Evolutionary conservation across 2,329 filamentous ascomycete genomes (phyloP).

Genomic region (Aspergillus sp.): DNA sequence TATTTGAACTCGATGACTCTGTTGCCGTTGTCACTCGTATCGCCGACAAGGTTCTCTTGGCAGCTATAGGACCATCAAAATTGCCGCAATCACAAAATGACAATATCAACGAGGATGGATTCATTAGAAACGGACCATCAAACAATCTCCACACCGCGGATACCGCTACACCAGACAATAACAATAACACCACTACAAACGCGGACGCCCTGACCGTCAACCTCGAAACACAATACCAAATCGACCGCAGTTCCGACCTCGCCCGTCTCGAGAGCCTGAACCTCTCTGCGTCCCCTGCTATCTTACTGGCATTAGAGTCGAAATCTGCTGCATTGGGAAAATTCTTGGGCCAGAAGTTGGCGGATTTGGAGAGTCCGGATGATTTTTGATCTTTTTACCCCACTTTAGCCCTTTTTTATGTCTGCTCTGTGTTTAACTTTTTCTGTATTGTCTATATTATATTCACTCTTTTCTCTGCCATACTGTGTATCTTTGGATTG

Average conservation of each 20-base stretch:
- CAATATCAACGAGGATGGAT: neutral
- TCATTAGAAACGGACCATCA: constrained; percentile 6
- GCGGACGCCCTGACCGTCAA: constrained; percentile 16
- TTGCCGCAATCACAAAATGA: constrained; percentile 1
- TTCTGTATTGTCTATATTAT: too few species aligned
- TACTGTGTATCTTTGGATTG: too few species aligned
- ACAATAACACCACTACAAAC: neutral
- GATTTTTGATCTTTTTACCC: constrained; percentile 25
- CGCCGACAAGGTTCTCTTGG: constrained; percentile 38
- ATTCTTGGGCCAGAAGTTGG: constrained; percentile 34
- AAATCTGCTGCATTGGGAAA: constrained; percentile 37
- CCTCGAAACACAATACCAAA: constrained; percentile 32
- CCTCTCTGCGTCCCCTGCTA: constrained; percentile 31
- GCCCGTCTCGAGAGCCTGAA: constrained; percentile 34
- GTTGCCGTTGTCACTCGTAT: constrained; percentile 37
- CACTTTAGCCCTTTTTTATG: too few species aligned
- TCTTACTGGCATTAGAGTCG: constrained; percentile 36
- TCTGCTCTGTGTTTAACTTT: too few species aligned
- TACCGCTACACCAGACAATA: neutral
- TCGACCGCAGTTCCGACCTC: constrained; percentile 34
- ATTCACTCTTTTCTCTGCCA: too few species aligned
- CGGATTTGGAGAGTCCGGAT: constrained; percentile 36
- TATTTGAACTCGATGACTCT: constrained; percentile 36
- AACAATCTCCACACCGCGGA: neutral
- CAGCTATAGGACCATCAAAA: constrained; percentile 34